Percentiles rank a stretch among this genome's conserved stretches.
These are phyloP conservation scores for Cerrena zonata DNA, from an alignment of 1,284 basidiomycete species.

Conservation along the genomic window DNA sequence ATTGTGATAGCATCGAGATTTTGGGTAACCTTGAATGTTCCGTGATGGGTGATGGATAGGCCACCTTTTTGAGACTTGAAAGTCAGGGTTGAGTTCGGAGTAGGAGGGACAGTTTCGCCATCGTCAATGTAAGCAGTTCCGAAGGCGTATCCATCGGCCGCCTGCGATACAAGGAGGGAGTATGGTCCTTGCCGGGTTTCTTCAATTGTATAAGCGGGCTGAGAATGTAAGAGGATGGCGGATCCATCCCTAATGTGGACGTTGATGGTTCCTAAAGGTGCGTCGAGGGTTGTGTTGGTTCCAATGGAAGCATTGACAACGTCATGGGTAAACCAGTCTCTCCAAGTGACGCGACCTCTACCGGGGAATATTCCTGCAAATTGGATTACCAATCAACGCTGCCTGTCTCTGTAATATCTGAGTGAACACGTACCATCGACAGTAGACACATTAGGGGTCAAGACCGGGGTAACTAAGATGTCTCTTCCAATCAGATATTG, in stretches of 20 bases:
- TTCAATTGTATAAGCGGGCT: constrained; percentile 51
- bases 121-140: constrained; percentile 62
- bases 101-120: constrained; percentile 49
- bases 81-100: constrained; percentile 38
- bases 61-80: constrained; percentile 30
- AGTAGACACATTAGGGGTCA: constrained; percentile 50
- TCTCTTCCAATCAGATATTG: constrained; percentile 70
- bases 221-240: constrained; percentile 49
- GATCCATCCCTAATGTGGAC: constrained; percentile 60
- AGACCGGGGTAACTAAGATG: constrained; percentile 70
- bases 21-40: constrained; percentile 25
- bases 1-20: constrained; percentile 29
- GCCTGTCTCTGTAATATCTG: too few relatives aligned
- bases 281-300: constrained; percentile 40
- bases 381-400: neutral
- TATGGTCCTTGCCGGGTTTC: constrained; percentile 53
- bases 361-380: constrained; percentile 54
- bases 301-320: constrained; percentile 36
- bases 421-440: constrained; percentile 39
- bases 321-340: constrained; percentile 71
- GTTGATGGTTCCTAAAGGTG: constrained; percentile 63
- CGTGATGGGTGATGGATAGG: constrained; percentile 34
- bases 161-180: constrained; percentile 49
- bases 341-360: constrained; percentile 53
- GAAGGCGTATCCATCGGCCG: constrained; percentile 38